phyloP scores from a whole-genome alignment of 108 stramenopile species.

The Mayamaea pseudoterrestris region DNA sequence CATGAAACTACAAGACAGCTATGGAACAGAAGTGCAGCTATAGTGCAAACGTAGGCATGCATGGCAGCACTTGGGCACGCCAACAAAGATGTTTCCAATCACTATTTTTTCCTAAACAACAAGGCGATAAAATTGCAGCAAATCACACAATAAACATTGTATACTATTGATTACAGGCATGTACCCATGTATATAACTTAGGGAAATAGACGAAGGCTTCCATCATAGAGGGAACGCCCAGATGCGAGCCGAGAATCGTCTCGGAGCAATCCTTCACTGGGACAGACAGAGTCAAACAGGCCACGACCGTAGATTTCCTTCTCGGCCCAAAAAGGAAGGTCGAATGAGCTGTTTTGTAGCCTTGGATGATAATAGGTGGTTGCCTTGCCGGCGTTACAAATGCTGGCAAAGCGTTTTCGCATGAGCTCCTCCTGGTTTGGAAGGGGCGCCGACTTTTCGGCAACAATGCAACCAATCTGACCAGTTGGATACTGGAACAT shows the following conservation, averaged over 20 bases:
- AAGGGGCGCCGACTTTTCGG: constrained; percentile 29
- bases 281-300: background rate
- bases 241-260: too few relatives aligned
- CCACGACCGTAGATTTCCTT: constrained; percentile 29
- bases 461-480: constrained; percentile 69
- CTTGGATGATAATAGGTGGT: constrained; percentile 72
- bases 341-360: constrained; percentile 53
- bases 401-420: constrained; percentile 15
- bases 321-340: constrained; percentile 70
- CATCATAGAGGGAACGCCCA: too few relatives aligned
- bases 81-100: too few relatives aligned
- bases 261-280: too few relatives aligned
- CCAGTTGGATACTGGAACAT: constrained; percentile 73
- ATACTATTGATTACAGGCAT: too few relatives aligned
- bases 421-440: constrained; percentile 4
- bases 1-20: constrained; percentile 25
- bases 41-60: too few relatives aligned
- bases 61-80: too few relatives aligned
- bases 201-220: too few relatives aligned
- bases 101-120: too few relatives aligned
- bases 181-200: too few relatives aligned
- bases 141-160: too few relatives aligned
- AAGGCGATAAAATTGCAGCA: too few relatives aligned
- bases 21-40: constrained; percentile 28
- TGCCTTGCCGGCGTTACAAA: constrained; percentile 2